A percentile compares a stretch with the other conserved stretches of the same genome.
Conservation (phyloP, 345 rosid species). For the Dovyalis caffra region DNA sequence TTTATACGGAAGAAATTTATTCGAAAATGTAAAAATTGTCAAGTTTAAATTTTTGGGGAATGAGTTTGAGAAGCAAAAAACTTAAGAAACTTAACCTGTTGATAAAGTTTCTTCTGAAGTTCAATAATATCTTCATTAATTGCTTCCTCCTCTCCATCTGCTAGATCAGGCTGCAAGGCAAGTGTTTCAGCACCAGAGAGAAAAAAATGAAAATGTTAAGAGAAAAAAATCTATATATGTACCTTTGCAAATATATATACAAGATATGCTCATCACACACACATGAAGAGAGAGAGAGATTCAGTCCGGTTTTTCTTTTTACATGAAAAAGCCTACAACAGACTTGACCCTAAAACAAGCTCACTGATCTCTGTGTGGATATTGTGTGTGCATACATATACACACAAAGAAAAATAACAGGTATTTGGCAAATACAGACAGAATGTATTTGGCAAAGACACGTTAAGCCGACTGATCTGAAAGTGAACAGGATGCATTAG, state of each 20-base stretch:
- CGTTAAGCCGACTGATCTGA: background rate
- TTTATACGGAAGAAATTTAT: background rate
- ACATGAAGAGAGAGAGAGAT: background rate
- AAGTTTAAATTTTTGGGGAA: background rate
- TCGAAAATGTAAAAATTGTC: background rate
- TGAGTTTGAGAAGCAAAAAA: background rate
- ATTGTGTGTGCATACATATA: background rate
- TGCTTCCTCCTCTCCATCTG: conserved; percentile 51
- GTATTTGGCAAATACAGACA: background rate
- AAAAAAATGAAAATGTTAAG: background rate
- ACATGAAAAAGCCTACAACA: background rate
- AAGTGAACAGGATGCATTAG: background rate
- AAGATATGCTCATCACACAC: background rate
- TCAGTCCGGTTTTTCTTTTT: background rate
- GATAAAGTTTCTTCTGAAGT: conserved; percentile 37
- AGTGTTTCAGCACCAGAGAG: background rate
- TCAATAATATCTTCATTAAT: conserved; percentile 39
- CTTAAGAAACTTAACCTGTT: conserved; percentile 35
- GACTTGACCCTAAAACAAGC: conserved; percentile 3
- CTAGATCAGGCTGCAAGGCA: conserved; percentile 55
- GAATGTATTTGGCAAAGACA: background rate
- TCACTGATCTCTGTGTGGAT: background rate
- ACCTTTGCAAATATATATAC: background rate
- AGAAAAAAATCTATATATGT: background rate
- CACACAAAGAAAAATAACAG: background rate